phyloP scores from a whole-genome alignment of 108 stramenopile species.

The Halocafeteria seosinensis region DNA sequence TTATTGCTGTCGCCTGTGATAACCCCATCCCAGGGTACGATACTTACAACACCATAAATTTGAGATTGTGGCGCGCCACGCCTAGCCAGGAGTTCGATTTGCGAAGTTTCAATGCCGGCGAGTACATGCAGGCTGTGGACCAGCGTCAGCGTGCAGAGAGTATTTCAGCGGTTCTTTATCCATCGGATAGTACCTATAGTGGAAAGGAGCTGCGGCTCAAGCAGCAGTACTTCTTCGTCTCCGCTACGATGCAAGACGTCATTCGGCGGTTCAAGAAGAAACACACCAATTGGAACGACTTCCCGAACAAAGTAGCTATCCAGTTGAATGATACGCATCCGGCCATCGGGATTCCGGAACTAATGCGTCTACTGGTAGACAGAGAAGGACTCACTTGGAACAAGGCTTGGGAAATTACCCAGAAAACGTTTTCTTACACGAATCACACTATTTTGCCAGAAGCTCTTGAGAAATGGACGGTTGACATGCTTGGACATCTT shows the following conservation, averaged over 20 bases:
- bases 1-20: not conserved
- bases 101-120: not conserved
- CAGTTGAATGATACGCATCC: slow-evolving; percentile 6
- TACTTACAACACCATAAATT: not conserved
- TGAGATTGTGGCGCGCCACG: not conserved
- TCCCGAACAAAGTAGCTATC: not conserved
- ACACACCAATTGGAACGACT: not conserved
- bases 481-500: not conserved
- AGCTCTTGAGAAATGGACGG: slow-evolving; percentile 3
- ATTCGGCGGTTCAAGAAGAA: not conserved
- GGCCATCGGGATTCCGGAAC: not conserved
- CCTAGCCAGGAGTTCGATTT: not conserved
- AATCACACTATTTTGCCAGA: slow-evolving; percentile 3
- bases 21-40: not conserved
- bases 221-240: slow-evolving; percentile 5
- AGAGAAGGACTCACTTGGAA: not conserved
- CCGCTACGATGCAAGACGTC: not conserved
- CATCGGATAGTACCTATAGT: not conserved
- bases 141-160: not conserved
- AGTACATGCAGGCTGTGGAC: not conserved
- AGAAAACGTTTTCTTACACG: not conserved
- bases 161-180: not conserved
- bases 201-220: slow-evolving; percentile 6
- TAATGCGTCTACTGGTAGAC: slow-evolving; percentile 3
- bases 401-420: not conserved